Base-by-base conservation (phyloP, 495 filamentous ascomycete genomes). In the Alectoria sarmentosa region DNA sequence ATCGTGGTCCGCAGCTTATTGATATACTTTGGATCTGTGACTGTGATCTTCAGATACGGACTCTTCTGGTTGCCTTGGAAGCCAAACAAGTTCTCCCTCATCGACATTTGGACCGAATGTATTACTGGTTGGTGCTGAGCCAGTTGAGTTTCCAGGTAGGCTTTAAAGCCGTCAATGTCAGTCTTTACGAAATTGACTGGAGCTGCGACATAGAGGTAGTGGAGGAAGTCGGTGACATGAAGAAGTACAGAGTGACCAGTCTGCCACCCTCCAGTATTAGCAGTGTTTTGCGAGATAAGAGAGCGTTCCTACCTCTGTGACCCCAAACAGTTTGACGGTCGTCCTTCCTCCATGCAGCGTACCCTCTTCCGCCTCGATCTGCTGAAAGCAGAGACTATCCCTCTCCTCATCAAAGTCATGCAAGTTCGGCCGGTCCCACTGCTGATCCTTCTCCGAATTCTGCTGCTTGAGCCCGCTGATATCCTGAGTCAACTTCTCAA, bases 311-410 rank as follows among this genome's bases (percentile, higher is more conserved):
- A 88, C 88, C 81, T 94, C 90, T n/a, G 93, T 97, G n/a, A 97
- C 91, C 69, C 94, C 94, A 74, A 97, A 99, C 19, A 99, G 82
- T 75, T 90, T 91, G 65, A 98, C 82, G 0, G 89, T 84, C 2
- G 88, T 78, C 70, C 83, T 86, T 23, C 88, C 90, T 65, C 87
- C 86, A 73, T 81, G 70, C 9, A 96, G 68, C 4, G 83, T 86
- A 26, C 94, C 92, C 74, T 98, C 93, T 69, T 98, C 93, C 7
- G 85, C 88, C 68, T 99, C 94, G 72, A 99, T 98, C 72, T 95
- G 90, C 75, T 98, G 94, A 74, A 98, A 98, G 71, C 82, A 85
- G 15, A 99, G 80, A 65, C 76, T 89, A 52, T 94, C 84, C 55
- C 74, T 88, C 37, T 77, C 68, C n/a, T 86, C 83, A 65, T 93